Conservation (phyloP, 345 rosid genomes). For the Leavenworthia alabamica region DNA sequence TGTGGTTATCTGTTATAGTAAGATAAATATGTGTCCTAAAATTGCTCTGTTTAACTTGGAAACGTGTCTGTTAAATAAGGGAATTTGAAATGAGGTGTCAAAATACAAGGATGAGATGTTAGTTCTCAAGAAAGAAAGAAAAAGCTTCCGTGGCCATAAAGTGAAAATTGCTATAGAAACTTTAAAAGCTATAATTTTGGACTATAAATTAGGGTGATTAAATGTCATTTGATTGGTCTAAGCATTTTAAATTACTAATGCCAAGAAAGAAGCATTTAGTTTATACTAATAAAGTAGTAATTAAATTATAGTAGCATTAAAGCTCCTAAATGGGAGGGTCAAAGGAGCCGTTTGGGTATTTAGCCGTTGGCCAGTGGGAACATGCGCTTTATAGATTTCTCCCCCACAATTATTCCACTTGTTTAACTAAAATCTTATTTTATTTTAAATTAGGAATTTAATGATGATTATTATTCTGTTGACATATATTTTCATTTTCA, state of each 20-base stretch:
- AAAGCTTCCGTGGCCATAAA: conserved; percentile 13
- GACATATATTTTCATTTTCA: too few relatives aligned
- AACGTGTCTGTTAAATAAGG: conserved; percentile 23
- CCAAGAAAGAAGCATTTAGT: neutral
- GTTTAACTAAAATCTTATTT: neutral
- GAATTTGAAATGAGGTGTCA: conserved; percentile 17
- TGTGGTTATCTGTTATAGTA: conserved; percentile 15
- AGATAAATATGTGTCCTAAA: conserved; percentile 7
- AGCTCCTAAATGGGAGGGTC: conserved; percentile 23
- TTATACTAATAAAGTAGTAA: neutral
- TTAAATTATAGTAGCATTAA: neutral
- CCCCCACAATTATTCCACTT: neutral
- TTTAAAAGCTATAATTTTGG: neutral
- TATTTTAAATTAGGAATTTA: neutral
- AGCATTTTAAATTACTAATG: neutral
- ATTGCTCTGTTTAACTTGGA: conserved; percentile 26
- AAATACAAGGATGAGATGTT: neutral
- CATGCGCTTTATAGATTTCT: conserved; percentile 11
- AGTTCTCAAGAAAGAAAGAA: neutral
- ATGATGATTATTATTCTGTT: neutral
- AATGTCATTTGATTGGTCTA: neutral
- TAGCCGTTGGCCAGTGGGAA: conserved; percentile 29
- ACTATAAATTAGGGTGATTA: neutral
- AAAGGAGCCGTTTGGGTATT: conserved; percentile 19
- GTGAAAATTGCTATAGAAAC: neutral